Conservation (phyloP, 2,329 filamentous ascomycete genomes). For the Nemania serpens region DNA sequence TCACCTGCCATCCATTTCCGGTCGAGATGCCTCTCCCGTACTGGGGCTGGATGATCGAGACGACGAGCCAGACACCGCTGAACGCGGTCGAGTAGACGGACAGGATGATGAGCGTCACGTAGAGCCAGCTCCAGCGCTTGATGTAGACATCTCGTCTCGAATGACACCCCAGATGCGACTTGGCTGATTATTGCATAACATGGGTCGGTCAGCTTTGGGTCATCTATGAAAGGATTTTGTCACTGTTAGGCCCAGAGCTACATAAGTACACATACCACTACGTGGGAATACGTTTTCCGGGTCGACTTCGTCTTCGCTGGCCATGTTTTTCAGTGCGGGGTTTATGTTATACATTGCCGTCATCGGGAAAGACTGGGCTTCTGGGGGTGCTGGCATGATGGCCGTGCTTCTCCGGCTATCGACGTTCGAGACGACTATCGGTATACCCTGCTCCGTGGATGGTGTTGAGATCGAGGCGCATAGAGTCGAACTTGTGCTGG, state of each 20-base stretch:
- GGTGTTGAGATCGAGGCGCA: constrained; percentile 26
- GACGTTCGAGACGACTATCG: constrained; percentile 8
- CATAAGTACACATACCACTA: constrained; percentile 34
- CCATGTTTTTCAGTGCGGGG: constrained; percentile 13
- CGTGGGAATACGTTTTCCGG: constrained; percentile 28
- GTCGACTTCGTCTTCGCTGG: constrained; percentile 29
- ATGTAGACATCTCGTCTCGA: constrained; percentile 39
- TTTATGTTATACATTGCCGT: constrained; percentile 23
- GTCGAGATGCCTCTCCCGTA: constrained; percentile 64
- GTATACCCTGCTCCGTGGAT: constrained; percentile 20
- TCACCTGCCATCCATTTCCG: constrained; percentile 53
- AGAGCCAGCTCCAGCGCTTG: constrained; percentile 52
- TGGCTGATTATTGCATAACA: constrained; percentile 26
- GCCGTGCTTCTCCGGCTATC: constrained; percentile 15
- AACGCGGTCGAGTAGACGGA: constrained; percentile 67
- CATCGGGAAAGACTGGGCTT: constrained; percentile 27
- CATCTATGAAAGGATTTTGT: background rate
- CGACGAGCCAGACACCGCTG: constrained; percentile 68
- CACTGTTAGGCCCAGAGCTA: background rate
- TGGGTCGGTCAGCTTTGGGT: background rate
- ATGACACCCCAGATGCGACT: constrained; percentile 37
- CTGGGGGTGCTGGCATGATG: constrained; percentile 19
- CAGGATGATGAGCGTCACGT: constrained; percentile 50
- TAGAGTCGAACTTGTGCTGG: constrained; percentile 33
- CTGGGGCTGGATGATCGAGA: constrained; percentile 65